A percentile compares a stretch with the other conserved stretches of the same genome.
These are phyloP conservation scores for Gossypium turneri DNA, from an alignment of 345 rosid genomes.

Conservation along the genomic window DNA sequence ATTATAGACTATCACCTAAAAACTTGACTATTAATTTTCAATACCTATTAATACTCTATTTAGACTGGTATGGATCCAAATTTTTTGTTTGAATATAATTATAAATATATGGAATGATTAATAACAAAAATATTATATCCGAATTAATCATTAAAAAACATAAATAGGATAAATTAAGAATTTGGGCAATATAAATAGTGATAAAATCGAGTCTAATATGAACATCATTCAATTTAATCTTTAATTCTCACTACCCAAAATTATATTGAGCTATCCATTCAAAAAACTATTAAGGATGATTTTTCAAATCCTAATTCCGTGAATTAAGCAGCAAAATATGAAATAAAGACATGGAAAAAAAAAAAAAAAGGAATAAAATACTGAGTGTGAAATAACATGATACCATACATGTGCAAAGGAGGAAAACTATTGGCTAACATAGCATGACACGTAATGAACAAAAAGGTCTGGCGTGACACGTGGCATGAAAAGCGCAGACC, in stretches of 20 bases:
- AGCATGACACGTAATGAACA: constrained; percentile 17
- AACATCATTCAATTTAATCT: neutral
- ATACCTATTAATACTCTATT: neutral
- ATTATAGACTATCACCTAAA: neutral
- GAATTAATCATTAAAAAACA: too few relatives aligned
- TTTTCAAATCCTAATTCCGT: constrained; percentile 6
- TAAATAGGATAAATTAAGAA: too few relatives aligned
- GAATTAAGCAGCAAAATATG: constrained; percentile 2
- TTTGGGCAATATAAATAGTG: too few relatives aligned
- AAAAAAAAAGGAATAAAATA: neutral
- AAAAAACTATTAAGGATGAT: neutral
- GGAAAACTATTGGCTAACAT: constrained; percentile 3
- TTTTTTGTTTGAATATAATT: too few relatives aligned
- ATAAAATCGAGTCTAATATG: too few relatives aligned
- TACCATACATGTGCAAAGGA: constrained; percentile 34
- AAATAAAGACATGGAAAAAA: neutral
- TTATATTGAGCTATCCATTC: neutral
- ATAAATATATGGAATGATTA: too few relatives aligned
- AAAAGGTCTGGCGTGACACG: constrained; percentile 9
- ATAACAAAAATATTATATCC: too few relatives aligned
- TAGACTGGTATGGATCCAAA: too few relatives aligned
- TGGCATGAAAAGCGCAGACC: constrained; percentile 20
- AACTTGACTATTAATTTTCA: neutral
- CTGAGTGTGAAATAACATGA: constrained; percentile 26
- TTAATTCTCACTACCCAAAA: neutral